Conservation (phyloP, 768 basidiomycete genomes). For the Rhodosporidiobolus sp. region DNA sequence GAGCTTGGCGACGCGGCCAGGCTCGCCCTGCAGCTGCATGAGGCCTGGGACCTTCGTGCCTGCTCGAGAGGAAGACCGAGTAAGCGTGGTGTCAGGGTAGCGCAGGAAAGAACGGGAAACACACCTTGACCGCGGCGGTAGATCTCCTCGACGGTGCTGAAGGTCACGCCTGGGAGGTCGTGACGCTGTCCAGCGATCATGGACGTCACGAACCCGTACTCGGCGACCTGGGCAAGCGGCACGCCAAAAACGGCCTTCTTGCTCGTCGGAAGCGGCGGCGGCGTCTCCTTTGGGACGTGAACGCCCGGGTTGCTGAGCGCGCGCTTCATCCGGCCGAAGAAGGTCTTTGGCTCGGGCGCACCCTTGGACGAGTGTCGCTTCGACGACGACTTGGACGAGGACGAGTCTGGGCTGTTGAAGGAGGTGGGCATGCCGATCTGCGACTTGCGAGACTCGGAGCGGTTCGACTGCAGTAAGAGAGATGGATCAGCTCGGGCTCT, state of each 20-base stretch:
- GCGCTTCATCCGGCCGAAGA: slow-evolving; percentile 25
- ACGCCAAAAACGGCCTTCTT: slow-evolving; percentile 33
- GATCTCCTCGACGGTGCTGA: slow-evolving; percentile 52
- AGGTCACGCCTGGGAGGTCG: slow-evolving; percentile 40
- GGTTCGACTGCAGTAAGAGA: not conserved
- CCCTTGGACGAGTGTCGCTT: not conserved
- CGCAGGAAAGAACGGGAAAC: slow-evolving; percentile 37
- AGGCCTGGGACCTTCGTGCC: slow-evolving; percentile 54
- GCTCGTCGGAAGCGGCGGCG: not conserved
- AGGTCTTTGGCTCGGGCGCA: slow-evolving; percentile 1
- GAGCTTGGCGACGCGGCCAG: slow-evolving; percentile 52
- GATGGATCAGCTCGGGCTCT: not conserved
- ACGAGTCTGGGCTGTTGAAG: not conserved
- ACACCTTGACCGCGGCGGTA: slow-evolving; percentile 51
- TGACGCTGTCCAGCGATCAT: slow-evolving; percentile 39
- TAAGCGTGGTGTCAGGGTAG: not conserved
- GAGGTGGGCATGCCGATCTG: slow-evolving; percentile 24
- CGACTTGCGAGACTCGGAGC: slow-evolving; percentile 21
- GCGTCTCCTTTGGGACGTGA: slow-evolving; percentile 8
- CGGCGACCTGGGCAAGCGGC: slow-evolving; percentile 20
- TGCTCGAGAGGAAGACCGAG: slow-evolving; percentile 30
- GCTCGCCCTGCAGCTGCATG: slow-evolving; percentile 54
- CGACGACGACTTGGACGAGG: not conserved
- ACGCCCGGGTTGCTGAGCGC: slow-evolving; percentile 16
- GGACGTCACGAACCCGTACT: slow-evolving; percentile 36